Evolutionary conservation across 495 filamentous ascomycete species (phyloP).

Genomic region (Cryomyces minteri): DNA sequence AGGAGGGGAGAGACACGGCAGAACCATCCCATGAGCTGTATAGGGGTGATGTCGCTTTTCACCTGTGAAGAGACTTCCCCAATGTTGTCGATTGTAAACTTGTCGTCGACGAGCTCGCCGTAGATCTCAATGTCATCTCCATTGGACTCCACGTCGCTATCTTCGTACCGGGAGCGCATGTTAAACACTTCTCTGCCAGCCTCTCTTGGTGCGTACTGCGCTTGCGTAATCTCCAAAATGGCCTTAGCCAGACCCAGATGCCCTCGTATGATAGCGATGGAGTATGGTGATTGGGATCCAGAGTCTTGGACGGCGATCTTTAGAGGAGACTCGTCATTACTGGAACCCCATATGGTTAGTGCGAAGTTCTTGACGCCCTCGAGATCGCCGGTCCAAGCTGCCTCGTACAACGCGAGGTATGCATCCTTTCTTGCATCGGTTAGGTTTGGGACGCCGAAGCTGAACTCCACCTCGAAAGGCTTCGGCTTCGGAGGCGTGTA

Average conservation of each 20-base stretch:
- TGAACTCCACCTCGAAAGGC: slow-evolving; percentile 28
- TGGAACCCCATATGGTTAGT: slow-evolving; percentile 23
- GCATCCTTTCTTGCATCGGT: slow-evolving; percentile 31
- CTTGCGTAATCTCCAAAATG: slow-evolving; percentile 45
- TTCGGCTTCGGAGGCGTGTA: slow-evolving; percentile 3
- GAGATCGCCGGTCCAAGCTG: slow-evolving; percentile 48
- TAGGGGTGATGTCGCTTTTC: slow-evolving; percentile 35
- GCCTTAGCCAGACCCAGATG: slow-evolving; percentile 40
- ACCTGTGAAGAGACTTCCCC: slow-evolving; percentile 43
- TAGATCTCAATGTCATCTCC: slow-evolving; percentile 27
- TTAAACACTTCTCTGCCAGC: slow-evolving; percentile 27
- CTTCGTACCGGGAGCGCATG: slow-evolving; percentile 16
- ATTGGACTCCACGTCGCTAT: slow-evolving; percentile 17
- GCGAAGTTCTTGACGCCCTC: slow-evolving; percentile 36
- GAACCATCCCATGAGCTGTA: slow-evolving; percentile 22
- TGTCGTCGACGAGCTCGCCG: slow-evolving; percentile 31
- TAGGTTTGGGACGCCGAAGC: slow-evolving; percentile 30
- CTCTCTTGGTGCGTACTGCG: slow-evolving; percentile 39
- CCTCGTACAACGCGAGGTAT: slow-evolving; percentile 42
- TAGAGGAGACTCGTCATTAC: slow-evolving; percentile 30
- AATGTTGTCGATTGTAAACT: slow-evolving; percentile 54
- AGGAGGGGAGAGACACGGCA: slow-evolving; percentile 17
- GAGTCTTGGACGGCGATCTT: slow-evolving; percentile 39
- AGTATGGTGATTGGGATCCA: slow-evolving; percentile 33
- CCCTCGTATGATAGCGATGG: slow-evolving; percentile 41